Evolutionary conservation across 805 yeast genomes (phyloP), one percentile per base, ranked within the genome.

Genomic region (Schwanniomyces sp.): DNA sequence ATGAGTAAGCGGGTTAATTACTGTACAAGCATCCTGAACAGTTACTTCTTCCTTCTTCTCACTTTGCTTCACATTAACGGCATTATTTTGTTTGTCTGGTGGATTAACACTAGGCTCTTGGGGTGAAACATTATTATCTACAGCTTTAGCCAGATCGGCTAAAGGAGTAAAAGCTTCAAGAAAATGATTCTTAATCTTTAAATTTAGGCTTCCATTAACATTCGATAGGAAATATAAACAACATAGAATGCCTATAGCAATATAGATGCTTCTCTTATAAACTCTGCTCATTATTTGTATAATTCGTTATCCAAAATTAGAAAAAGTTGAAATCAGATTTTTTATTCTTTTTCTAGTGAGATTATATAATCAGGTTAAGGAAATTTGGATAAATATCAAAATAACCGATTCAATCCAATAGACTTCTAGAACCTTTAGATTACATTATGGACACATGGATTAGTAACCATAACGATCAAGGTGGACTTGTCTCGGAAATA

Each of bases 1-100:
- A 63, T 75, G 62, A 76, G 70, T 57, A 12, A 57, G 43, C 0
- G 76, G 76, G 45, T 64, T 66, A 27, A 65, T 47, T 2, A 70
- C 69, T 2, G 78, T 73, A 43, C 78, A 73, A 7, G 69, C 67
- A 27, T 69, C 75, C 11, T 56, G 40, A 12, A 41, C 40, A 1
- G 26, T 29, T 10, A 47, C 48, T 50, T 50, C 40, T 53, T 44
- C 42, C 24, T 29, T 28, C 38, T 30, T 30, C 37, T n/a, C 32
- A 17, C 36, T 40, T 28, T 32, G 17, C 7, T 36, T 6, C 8
- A 17, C 12, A 4, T 18, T 14, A 21, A 14, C 36, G 5, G 36
- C 36, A 12, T 14, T 6, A 7, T 14, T 32, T 7, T 8, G 36
- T 32, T 32, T 14, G 5, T 27, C 30, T 27, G 12, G 12, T 10